These are phyloP conservation scores for Rubroboletus pulcherrimus DNA, from an alignment of 768 basidiomycete species.

Conservation along the genomic window DNA sequence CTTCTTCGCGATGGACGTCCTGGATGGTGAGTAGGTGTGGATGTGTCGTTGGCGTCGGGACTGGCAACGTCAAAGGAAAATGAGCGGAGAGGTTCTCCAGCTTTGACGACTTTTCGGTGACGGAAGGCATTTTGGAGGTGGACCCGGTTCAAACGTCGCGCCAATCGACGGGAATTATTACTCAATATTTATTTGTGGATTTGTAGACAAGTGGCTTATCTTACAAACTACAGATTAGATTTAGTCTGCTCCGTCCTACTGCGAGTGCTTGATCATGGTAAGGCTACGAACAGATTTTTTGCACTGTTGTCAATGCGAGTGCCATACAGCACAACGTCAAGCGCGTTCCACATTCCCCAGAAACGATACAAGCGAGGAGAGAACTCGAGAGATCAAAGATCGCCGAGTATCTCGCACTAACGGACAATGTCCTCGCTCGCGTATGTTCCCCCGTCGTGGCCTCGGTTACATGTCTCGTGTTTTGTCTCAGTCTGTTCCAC, in stretches of 20 bases:
- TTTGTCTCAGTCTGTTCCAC: constrained; percentile 2
- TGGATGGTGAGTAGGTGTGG: constrained; percentile 67
- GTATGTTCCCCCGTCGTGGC: constrained; percentile 38
- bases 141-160: neutral
- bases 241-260: neutral
- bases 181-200: constrained; percentile 5
- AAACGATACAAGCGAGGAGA: constrained; percentile 63
- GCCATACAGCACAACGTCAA: constrained; percentile 62
- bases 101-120: constrained; percentile 44
- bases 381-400: constrained; percentile 74
- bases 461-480: neutral
- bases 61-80: constrained; percentile 84
- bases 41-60: constrained; percentile 78
- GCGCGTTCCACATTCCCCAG: constrained; percentile 53
- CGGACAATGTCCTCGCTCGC: constrained; percentile 58
- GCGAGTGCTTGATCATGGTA: constrained; percentile 20
- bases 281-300: constrained; percentile 5
- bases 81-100: constrained; percentile 50
- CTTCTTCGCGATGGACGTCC: constrained; percentile 89
- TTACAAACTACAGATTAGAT: neutral
- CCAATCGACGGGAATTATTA: neutral
- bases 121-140: constrained; percentile 49
- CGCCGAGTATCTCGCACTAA: constrained; percentile 65
- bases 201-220: constrained; percentile 4
- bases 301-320: neutral